Conservation (phyloP, 805 yeast genomes). For the Candida mattraensis region DNA sequence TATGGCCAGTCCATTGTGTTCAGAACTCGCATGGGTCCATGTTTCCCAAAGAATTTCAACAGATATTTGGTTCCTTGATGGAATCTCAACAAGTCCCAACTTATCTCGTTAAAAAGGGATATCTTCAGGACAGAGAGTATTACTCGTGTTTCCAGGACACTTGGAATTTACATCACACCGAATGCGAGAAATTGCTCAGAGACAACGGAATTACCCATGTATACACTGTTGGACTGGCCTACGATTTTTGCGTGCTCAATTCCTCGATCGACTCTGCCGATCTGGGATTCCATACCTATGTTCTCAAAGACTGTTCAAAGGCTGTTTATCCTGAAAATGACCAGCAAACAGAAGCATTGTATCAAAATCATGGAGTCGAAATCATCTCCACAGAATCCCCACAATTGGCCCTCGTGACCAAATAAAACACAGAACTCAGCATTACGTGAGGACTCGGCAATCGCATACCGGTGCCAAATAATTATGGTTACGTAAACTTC, state of each 20-base stretch:
- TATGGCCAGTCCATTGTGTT: slow-evolving; percentile 94
- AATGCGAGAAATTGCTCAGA: slow-evolving; percentile 49
- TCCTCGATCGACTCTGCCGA: slow-evolving; percentile 70
- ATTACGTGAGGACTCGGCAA: too few species aligned
- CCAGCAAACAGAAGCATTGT: slow-evolving; percentile 34
- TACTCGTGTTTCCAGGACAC: slow-evolving; percentile 85
- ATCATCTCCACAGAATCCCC: slow-evolving; percentile 15
- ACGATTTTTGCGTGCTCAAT: slow-evolving; percentile 80
- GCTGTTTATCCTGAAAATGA: slow-evolving; percentile 51
- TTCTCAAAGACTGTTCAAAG: slow-evolving; percentile 55
- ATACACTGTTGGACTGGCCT: slow-evolving; percentile 78
- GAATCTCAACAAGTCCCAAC: slow-evolving; percentile 37
- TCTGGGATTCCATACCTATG: slow-evolving; percentile 62
- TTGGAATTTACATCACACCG: slow-evolving; percentile 74
- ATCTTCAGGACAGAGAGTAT: slow-evolving; percentile 69
- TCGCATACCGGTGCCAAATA: too few species aligned
- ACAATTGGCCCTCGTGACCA: slow-evolving; percentile 10
- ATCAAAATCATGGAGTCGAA: slow-evolving; percentile 34
- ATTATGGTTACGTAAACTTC: too few species aligned
- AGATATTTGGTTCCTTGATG: slow-evolving; percentile 27
- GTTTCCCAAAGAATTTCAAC: slow-evolving; percentile 51
- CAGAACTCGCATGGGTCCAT: slow-evolving; percentile 68
- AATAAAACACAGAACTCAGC: neutral
- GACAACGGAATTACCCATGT: slow-evolving; percentile 55
- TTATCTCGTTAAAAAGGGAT: slow-evolving; percentile 66